Base-by-base conservation (phyloP, 2,329 filamentous ascomycete genomes). In the Fusarium liriodendri region DNA sequence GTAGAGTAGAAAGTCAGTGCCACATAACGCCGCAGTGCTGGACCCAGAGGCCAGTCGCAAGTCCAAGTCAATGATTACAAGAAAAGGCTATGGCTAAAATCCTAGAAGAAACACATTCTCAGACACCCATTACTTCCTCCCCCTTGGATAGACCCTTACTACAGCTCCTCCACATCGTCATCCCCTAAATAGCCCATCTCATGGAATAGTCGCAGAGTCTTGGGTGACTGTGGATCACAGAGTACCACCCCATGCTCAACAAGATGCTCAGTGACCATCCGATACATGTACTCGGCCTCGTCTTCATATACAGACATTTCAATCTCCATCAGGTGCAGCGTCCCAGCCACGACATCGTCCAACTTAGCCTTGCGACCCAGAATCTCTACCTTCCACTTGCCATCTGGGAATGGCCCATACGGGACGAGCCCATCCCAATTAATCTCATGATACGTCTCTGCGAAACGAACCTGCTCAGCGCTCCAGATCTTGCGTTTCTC, bases 311-410 rank as follows among this genome's bases (percentile, higher is more conserved):
- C 66, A 29, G 70, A 70, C 32, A 76, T 40, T 38, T 76, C 74
- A 45, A 76, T 75, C 64, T 76, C 74, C 62, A 76, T 76, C 14
- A 76, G 55, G 27, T 76, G 74, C 40, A 76, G 22, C 40, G 58
- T 37, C 18, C 60, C 73, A 14, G 65, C 73, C 32, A 62, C 65
- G 10, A 77, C 74, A 20, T 77, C 75, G 33, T 77, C 75, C 2
- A 77, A 61, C 45, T 76, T 75, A 3, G 64, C 72, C 42, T 73
- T 73, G 42, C 70, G 67, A 11, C 67, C 75, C 22, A 69, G 29
- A 3, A 74, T 67, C 45, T 29, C 57, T 22, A 77, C 9, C 60
- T 76, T 77, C 75, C 75, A 77, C 33, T 77, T 77, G 13, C 62
- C 73, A 13, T 76, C 61, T 1, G 67, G 70, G 27, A 64, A 77